A percentile compares a stretch with the other conserved stretches of the same genome.
Conservation (phyloP, 768 basidiomycete genomes). For the Dentipellis fragilis region DNA sequence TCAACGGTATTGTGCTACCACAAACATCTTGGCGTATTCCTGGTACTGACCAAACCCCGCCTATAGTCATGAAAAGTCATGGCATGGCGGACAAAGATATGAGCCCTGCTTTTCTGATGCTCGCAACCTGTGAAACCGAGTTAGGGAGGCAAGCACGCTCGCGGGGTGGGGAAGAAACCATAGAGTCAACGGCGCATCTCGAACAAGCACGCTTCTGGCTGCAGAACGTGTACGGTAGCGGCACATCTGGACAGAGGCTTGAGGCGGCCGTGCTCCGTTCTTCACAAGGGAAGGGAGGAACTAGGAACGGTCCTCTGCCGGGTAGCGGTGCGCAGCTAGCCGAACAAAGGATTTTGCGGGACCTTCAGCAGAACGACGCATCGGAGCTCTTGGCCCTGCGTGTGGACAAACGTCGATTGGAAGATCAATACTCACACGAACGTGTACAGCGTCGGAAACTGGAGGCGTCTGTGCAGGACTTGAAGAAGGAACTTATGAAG, state of each 20-base stretch:
- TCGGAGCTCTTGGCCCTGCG: constrained; percentile 24
- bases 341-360: constrained; percentile 30
- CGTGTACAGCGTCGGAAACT: constrained; percentile 16
- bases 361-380: constrained; percentile 21
- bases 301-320: background rate
- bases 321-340: constrained; percentile 18
- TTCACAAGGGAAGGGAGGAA: too few species aligned
- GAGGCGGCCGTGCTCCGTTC: background rate
- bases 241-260: background rate
- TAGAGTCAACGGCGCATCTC: constrained; percentile 27
- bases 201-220: constrained; percentile 33
- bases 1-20: constrained; percentile 29
- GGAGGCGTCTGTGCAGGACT: constrained; percentile 7
- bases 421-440: constrained; percentile 23
- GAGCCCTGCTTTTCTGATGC: constrained; percentile 41
- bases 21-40: background rate
- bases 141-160: constrained; percentile 25
- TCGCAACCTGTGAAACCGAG: constrained; percentile 46
- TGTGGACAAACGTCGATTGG: constrained; percentile 32
- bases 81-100: constrained; percentile 28
- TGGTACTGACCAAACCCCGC: background rate
- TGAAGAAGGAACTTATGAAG: constrained; percentile 5
- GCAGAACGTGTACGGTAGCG: constrained; percentile 36
- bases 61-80: constrained; percentile 20
- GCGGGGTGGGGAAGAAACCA: constrained; percentile 13